Percentiles rank a stretch among this genome's conserved stretches.
Conservation (phyloP, 768 basidiomycete genomes). For the Lentinula edodes region DNA sequence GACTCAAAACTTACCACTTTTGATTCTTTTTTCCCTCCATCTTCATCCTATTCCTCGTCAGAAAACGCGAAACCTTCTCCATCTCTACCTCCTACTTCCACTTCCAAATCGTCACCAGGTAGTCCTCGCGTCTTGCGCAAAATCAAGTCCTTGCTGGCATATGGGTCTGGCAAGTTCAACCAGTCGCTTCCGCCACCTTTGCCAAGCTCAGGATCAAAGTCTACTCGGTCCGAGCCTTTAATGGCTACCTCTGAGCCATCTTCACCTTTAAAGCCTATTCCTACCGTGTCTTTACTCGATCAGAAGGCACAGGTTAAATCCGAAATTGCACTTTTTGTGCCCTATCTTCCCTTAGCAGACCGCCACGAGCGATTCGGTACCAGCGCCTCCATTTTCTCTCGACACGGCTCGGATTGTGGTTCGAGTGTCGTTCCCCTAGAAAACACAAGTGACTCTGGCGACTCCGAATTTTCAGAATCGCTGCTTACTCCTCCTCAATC, state of each 20-base stretch:
- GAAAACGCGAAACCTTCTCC: neutral
- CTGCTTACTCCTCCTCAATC: neutral
- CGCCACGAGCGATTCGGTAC: neutral
- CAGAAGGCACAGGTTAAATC: neutral
- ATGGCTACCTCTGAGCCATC: neutral
- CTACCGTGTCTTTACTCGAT: neutral
- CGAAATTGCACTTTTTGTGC: neutral
- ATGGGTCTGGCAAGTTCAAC: neutral
- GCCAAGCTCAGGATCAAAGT: neutral
- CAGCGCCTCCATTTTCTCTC: neutral
- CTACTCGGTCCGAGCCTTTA: neutral
- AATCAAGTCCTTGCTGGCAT: neutral
- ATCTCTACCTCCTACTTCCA: neutral
- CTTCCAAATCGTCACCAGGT: neutral
- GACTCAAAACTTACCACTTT: neutral
- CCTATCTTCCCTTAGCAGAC: conserved; percentile 2
- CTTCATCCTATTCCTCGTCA: neutral
- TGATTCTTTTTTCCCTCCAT: neutral
- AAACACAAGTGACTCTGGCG: neutral
- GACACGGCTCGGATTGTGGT: conserved; percentile 2
- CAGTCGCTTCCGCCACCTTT: neutral
- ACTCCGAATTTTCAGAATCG: neutral
- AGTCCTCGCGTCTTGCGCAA: conserved; percentile 7
- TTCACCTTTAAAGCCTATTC: conserved; percentile 3
- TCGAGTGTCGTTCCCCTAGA: neutral